These are phyloP conservation scores for Metschnikowia similis DNA, from an alignment of 805 yeast genomes.

Conservation along the genomic window DNA sequence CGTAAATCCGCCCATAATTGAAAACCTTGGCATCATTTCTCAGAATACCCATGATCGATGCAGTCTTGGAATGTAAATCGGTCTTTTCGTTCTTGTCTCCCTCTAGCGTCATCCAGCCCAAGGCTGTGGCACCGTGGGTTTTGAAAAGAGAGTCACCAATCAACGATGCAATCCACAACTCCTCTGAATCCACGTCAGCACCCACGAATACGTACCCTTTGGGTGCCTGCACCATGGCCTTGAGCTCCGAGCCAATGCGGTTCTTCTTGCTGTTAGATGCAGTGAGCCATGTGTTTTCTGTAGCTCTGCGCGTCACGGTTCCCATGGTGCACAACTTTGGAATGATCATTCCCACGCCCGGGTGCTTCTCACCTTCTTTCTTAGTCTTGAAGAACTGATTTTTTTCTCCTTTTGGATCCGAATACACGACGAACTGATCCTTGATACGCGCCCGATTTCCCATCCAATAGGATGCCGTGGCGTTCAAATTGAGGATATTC, in stretches of 20 bases:
- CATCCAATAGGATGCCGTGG: constrained; percentile 88
- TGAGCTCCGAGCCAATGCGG: constrained; percentile 89
- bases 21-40: constrained; percentile 92
- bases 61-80: constrained; percentile 92
- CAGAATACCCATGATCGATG: constrained; percentile 80
- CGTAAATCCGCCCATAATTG: constrained; percentile 95
- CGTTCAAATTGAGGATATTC: constrained; percentile 73
- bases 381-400: constrained; percentile 25
- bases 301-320: constrained; percentile 92
- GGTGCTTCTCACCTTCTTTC: constrained; percentile 19
- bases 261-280: constrained; percentile 89
- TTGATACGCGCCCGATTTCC: constrained; percentile 81
- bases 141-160: constrained; percentile 89
- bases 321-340: constrained; percentile 93
- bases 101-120: constrained; percentile 99
- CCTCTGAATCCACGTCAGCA: constrained; percentile 98
- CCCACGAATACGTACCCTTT: constrained; percentile 89
- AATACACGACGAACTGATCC: constrained; percentile 79
- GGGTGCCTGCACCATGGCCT: constrained; percentile 84
- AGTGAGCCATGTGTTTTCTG: constrained; percentile 95
- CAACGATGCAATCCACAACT: constrained; percentile 94
- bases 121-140: constrained; percentile 91
- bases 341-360: constrained; percentile 63
- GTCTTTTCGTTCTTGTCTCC: constrained; percentile 91
- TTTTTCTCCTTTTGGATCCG: constrained; percentile 17